Conservation (phyloP, 768 basidiomycete species). For the Tephrocybe sp. region DNA sequence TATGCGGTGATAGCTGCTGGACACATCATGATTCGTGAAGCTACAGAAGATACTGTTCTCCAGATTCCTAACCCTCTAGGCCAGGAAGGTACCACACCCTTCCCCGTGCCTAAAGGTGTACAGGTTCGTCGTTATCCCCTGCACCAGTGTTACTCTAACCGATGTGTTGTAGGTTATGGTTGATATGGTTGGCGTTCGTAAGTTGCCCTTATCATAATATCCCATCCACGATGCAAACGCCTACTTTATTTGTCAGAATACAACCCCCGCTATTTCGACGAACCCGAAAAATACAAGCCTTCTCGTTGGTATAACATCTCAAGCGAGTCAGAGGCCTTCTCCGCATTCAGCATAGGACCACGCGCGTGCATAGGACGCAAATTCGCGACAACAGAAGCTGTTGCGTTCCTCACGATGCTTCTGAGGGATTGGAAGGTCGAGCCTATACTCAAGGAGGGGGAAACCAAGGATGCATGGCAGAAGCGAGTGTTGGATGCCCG, state of each 20-base stretch:
- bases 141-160: neutral
- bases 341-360: constrained; percentile 50
- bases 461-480: constrained; percentile 37
- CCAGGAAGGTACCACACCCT: constrained; percentile 31
- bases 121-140: constrained; percentile 21
- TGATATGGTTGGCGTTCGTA: constrained; percentile 50
- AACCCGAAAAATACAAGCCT: constrained; percentile 46
- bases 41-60: constrained; percentile 39
- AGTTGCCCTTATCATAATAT: constrained; percentile 18
- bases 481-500: constrained; percentile 34
- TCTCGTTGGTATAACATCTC: constrained; percentile 47
- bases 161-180: constrained; percentile 29
- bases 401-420: constrained; percentile 50
- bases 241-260: constrained; percentile 31
- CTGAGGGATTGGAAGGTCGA: constrained; percentile 53
- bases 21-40: constrained; percentile 38
- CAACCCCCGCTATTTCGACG: constrained; percentile 47
- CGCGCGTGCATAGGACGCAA: constrained; percentile 53
- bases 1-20: constrained; percentile 32
- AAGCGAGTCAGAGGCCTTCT: constrained; percentile 39
- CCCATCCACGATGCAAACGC: too few species aligned
- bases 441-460: constrained; percentile 35
- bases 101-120: constrained; percentile 39
- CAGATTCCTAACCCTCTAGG: constrained; percentile 38
- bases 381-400: constrained; percentile 51